Evolutionary conservation across 345 rosid genomes (phyloP).

Genomic region (Melaleuca quinquenervia): DNA sequence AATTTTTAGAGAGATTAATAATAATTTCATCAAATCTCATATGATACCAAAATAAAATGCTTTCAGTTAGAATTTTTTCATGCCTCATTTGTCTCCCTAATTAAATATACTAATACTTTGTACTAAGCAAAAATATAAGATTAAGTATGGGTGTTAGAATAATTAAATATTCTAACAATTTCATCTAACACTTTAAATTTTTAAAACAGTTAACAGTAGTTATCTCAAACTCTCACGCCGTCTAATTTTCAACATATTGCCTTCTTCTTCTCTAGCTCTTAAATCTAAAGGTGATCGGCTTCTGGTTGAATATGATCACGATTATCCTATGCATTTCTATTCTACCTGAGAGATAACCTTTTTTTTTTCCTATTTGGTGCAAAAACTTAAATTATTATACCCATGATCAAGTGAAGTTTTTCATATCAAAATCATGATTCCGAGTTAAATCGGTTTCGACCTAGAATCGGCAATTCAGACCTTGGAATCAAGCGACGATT

Average conservation of each 20-base stretch:
- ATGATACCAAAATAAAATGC: too few species aligned
- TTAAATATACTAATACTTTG: too few species aligned
- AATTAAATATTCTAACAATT: too few species aligned
- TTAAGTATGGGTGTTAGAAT: too few species aligned
- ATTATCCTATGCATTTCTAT: neutral
- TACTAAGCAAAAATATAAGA: too few species aligned
- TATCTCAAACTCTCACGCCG: too few species aligned
- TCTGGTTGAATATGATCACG: fast-evolving
- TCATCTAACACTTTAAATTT: too few species aligned
- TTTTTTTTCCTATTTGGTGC: neutral
- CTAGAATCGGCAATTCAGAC: neutral
- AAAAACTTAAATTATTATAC: neutral
- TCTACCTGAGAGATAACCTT: fast-evolving
- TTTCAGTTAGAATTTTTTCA: too few species aligned
- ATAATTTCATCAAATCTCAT: too few species aligned
- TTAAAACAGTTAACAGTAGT: too few species aligned
- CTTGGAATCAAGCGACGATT: neutral
- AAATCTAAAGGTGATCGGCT: neutral
- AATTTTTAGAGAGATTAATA: too few species aligned
- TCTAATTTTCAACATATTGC: neutral
- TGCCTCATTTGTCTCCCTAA: too few species aligned
- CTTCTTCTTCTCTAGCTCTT: neutral
- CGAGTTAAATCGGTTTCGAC: neutral
- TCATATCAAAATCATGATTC: neutral
- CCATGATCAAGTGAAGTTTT: neutral